phyloP scores from a whole-genome alignment of 2,329 filamentous ascomycete species.

The Dryadomyces quercivorus region DNA sequence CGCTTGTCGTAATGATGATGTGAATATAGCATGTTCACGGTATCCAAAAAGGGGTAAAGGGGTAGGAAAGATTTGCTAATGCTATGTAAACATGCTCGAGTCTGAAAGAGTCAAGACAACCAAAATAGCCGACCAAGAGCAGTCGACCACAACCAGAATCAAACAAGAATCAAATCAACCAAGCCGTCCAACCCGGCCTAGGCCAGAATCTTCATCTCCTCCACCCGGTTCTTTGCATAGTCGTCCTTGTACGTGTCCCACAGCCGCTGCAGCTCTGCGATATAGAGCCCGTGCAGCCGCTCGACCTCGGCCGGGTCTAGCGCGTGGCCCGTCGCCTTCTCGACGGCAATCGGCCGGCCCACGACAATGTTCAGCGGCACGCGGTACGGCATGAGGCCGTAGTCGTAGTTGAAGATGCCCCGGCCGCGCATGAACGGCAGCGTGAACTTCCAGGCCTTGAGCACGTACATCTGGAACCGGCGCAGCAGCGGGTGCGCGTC shows the following conservation, averaged over 20 bases:
- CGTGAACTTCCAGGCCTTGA: constrained; percentile 83
- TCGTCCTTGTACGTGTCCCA: constrained; percentile 71
- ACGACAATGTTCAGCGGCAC: constrained; percentile 81
- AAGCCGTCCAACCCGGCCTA: not conserved
- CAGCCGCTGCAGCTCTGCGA: constrained; percentile 58
- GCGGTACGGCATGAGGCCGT: constrained; percentile 90
- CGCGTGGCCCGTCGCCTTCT: constrained; percentile 35
- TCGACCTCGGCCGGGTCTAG: constrained; percentile 69
- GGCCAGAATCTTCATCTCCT: constrained; percentile 53
- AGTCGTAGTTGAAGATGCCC: constrained; percentile 95
- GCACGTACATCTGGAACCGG: constrained; percentile 69
- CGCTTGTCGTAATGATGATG: too few relatives aligned
- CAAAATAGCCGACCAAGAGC: not conserved
- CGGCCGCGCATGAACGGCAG: constrained; percentile 81
- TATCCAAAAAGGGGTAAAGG: too few relatives aligned
- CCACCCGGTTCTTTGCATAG: constrained; percentile 50
- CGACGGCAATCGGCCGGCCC: constrained; percentile 65
- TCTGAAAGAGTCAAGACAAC: not conserved
- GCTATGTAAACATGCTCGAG: too few relatives aligned
- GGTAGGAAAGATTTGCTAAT: too few relatives aligned
- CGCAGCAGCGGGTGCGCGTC: constrained; percentile 68
- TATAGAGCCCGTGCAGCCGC: constrained; percentile 65
- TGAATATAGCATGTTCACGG: too few relatives aligned
- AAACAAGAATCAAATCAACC: not conserved
- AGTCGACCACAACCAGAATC: too few relatives aligned